Evolutionary conservation across 352 stramenopile species (phyloP).

Genomic region (Phytophthora chlamydospora): DNA sequence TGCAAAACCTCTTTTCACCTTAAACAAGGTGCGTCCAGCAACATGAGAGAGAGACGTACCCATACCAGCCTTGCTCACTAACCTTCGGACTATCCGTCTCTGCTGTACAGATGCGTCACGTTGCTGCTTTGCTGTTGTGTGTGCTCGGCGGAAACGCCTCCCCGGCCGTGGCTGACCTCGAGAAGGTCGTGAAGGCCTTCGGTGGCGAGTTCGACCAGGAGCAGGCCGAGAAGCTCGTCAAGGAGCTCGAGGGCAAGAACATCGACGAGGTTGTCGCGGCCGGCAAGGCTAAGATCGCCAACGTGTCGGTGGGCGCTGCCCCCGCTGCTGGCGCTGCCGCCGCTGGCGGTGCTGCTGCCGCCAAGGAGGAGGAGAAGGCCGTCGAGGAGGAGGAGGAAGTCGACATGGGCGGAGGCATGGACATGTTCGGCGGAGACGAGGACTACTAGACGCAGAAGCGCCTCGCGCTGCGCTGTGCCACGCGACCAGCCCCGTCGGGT

Average conservation of each 20-base stretch:
- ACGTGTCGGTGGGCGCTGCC: conserved; percentile 74
- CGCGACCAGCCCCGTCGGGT: conserved; percentile 17
- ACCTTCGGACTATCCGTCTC: conserved; percentile 1
- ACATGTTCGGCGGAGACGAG: conserved; percentile 86
- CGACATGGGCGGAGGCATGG: conserved; percentile 81
- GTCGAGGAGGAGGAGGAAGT: conserved; percentile 82
- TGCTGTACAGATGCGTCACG: conserved; percentile 86
- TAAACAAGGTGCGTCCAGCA: conserved; percentile 83
- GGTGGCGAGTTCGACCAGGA: conserved; percentile 81
- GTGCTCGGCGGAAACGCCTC: conserved; percentile 86
- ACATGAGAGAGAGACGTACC: not conserved
- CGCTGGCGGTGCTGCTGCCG: conserved; percentile 46
- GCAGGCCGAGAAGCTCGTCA: conserved; percentile 82
- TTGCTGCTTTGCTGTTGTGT: conserved; percentile 91
- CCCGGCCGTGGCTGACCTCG: conserved; percentile 77
- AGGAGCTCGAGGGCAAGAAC: conserved; percentile 91
- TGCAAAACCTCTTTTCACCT: conserved; percentile 82
- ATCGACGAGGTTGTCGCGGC: conserved; percentile 86
- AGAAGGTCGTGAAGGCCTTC: conserved; percentile 87
- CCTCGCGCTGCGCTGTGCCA: not conserved
- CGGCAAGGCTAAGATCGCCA: conserved; percentile 86
- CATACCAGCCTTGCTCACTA: not conserved
- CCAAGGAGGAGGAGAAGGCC: conserved; percentile 71
- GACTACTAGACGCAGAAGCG: conserved; percentile 72
- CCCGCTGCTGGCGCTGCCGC: conserved; percentile 44